Conservation (phyloP, 306 rosid genomes). For the Cicer arietinum region DNA sequence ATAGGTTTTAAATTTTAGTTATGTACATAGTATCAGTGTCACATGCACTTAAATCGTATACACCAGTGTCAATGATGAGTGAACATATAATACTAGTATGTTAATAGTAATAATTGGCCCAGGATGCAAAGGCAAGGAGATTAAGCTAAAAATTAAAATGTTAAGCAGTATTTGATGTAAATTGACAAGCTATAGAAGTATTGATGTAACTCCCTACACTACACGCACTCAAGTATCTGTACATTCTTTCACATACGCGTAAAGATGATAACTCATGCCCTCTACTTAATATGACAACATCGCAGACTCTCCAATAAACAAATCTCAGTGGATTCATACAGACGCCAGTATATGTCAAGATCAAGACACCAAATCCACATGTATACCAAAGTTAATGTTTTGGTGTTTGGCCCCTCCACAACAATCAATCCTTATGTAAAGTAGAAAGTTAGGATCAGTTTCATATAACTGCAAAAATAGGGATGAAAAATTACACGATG, state of each 20-base stretch:
- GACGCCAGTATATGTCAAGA: neutral
- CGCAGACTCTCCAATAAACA: neutral
- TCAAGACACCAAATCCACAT: neutral
- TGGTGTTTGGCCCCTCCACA: neutral
- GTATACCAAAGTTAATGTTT: neutral
- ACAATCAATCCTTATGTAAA: neutral
- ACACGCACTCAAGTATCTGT: neutral
- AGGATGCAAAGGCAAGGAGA: neutral
- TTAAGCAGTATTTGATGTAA: neutral
- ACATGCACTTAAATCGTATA: slow-evolving; percentile 6
- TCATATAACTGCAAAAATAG: neutral
- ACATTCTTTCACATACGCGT: neutral
- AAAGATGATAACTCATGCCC: neutral
- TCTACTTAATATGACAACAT: neutral
- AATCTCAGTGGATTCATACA: neutral
- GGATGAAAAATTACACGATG: neutral
- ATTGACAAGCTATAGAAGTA: neutral
- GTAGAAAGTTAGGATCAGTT: neutral
- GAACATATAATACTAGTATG: neutral
- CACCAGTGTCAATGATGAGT: neutral
- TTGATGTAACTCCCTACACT: neutral
- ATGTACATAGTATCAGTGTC: neutral
- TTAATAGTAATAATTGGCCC: neutral
- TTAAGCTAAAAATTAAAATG: neutral
- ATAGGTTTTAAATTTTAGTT: neutral